These are phyloP conservation scores for Wallacemonas sp. DNA, from an alignment of 208 protist species.

Conservation along the genomic window DNA sequence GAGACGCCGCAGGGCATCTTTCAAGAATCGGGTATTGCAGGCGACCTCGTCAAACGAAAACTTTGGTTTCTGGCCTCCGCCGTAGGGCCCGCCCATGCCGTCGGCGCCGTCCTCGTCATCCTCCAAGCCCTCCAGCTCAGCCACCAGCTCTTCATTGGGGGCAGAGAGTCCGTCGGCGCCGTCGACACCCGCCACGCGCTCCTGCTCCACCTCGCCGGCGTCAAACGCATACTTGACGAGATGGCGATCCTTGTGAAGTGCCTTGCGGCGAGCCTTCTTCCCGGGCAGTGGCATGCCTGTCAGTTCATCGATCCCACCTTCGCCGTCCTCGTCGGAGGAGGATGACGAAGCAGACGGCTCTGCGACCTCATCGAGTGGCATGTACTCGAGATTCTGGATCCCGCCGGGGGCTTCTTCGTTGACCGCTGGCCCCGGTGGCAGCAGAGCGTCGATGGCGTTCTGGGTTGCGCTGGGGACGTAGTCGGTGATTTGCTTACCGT, in stretches of 20 bases:
- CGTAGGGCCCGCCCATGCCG: not conserved
- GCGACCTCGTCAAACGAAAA: constrained; percentile 82
- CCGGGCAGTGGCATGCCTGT: constrained; percentile 15
- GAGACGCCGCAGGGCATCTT: constrained; percentile 73
- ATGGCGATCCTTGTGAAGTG: constrained; percentile 25
- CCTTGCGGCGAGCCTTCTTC: constrained; percentile 10
- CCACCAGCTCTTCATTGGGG: constrained; percentile 16
- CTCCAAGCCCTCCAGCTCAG: constrained; percentile 2
- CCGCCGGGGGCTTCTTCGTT: not conserved
- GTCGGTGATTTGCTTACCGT: constrained; percentile 79
- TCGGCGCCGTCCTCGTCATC: constrained; percentile 22
- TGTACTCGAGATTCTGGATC: constrained; percentile 3
- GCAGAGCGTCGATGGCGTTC: not conserved
- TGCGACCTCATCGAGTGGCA: not conserved
- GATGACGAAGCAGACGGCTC: not conserved
- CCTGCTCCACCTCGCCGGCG: constrained; percentile 22
- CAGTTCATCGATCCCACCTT: constrained; percentile 21
- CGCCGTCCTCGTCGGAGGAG: constrained; percentile 28
- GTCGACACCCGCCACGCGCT: constrained; percentile 16
- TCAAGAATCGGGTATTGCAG: constrained; percentile 82
- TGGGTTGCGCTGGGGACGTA: constrained; percentile 48
- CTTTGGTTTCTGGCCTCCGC: constrained; percentile 4
- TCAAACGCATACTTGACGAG: constrained; percentile 50
- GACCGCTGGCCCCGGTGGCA: not conserved
- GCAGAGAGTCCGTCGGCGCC: constrained; percentile 12